Evolutionary conservation across 1,284 basidiomycete genomes (phyloP).

Genomic region (Austroboletus niveus): DNA sequence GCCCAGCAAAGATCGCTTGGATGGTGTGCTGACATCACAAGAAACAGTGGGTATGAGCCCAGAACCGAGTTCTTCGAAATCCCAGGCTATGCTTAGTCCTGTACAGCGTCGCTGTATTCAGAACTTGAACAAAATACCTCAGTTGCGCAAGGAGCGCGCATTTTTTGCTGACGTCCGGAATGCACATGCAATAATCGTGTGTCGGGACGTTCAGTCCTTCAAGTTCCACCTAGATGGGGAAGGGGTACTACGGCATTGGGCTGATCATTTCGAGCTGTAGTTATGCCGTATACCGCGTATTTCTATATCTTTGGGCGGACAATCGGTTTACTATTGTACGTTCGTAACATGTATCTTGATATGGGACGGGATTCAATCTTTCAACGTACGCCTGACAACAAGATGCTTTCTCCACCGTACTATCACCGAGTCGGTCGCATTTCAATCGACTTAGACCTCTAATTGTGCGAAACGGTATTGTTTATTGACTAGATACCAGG

Average conservation of each 20-base stretch:
- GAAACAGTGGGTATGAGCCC: constrained; percentile 9
- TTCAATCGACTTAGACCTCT: not conserved
- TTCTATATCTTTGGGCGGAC: too few relatives aligned
- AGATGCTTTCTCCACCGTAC: not conserved
- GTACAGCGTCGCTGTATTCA: constrained; percentile 51
- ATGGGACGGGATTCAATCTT: too few relatives aligned
- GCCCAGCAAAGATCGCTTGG: not conserved
- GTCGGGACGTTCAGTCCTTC: constrained; percentile 60
- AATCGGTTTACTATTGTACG: too few relatives aligned
- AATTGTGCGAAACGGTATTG: constrained; percentile 7
- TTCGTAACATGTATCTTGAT: too few relatives aligned
- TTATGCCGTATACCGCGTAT: too few relatives aligned
- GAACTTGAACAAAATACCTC: constrained; percentile 62
- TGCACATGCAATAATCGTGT: constrained; percentile 68
- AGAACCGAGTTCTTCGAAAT: constrained; percentile 18
- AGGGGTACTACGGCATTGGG: constrained; percentile 69
- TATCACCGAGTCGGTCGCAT: not conserved
- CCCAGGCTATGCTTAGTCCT: constrained; percentile 51
- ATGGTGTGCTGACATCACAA: not conserved
- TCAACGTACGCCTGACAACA: constrained; percentile 7
- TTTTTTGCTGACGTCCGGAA: constrained; percentile 60
- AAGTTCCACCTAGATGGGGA: constrained; percentile 56
- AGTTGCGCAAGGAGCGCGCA: constrained; percentile 62
- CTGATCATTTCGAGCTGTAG: constrained; percentile 54
- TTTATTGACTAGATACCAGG: constrained; percentile 14